Percentiles rank a stretch among this genome's conserved stretches.
Conservation (phyloP, 192 early-diverging fungal genomes). For the Piromyces finnis region DNA sequence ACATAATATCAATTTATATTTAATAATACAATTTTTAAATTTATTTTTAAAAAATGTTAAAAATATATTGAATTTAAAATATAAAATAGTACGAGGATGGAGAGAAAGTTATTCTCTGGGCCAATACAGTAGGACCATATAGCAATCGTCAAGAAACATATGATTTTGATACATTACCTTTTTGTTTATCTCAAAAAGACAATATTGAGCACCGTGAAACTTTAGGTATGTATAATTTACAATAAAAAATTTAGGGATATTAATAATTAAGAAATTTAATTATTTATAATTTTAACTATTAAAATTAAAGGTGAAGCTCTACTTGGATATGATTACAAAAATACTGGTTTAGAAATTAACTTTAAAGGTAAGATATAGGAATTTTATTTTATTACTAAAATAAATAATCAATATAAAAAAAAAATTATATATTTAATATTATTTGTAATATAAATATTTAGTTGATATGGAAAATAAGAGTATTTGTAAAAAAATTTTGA, state of each 20-base stretch:
- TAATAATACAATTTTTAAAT: too few relatives aligned
- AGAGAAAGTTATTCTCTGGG: not conserved
- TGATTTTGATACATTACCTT: not conserved
- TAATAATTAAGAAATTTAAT: too few relatives aligned
- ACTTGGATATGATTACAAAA: not conserved
- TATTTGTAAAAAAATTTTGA: not conserved
- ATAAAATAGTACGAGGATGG: not conserved
- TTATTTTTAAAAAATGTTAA: too few relatives aligned
- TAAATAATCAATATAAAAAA: too few relatives aligned
- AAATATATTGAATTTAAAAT: too few relatives aligned
- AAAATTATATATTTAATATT: too few relatives aligned
- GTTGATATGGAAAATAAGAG: not conserved
- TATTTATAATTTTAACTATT: too few relatives aligned
- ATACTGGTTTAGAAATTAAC: not conserved
- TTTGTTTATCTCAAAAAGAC: not conserved
- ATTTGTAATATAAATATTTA: not conserved
- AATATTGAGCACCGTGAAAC: not conserved
- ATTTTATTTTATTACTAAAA: too few relatives aligned
- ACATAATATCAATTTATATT: too few relatives aligned
- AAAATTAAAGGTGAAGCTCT: not conserved
- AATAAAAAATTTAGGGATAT: too few relatives aligned
- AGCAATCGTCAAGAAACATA: not conserved
- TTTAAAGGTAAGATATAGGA: not conserved
- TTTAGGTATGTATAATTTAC: not conserved
- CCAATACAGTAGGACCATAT: not conserved